Evolutionary conservation across 2,329 filamentous ascomycete species (phyloP).

Genomic region (Alternaria ethzedia): DNA sequence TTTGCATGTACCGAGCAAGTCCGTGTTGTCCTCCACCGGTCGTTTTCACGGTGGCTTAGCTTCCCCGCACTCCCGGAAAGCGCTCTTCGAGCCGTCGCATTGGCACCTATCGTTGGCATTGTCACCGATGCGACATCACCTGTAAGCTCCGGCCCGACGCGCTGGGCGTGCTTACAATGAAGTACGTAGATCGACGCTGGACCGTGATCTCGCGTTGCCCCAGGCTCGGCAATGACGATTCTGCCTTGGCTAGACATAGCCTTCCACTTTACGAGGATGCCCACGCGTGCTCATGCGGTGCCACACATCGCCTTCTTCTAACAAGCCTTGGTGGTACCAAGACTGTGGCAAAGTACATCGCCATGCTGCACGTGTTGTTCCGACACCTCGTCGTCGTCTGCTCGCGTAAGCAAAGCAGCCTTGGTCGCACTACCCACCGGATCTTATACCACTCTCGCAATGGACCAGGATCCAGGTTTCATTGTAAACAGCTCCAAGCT

Average conservation of each 20-base stretch:
- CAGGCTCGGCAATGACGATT: slow-evolving; percentile 22
- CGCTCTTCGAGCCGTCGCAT: neutral
- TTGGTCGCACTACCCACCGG: neutral
- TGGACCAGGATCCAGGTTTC: neutral
- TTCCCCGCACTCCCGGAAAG: slow-evolving; percentile 8
- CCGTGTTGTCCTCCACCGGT: neutral
- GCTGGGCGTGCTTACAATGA: slow-evolving; percentile 7
- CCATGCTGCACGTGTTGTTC: neutral
- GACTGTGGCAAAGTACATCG: neutral
- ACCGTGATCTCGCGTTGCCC: slow-evolving; percentile 13
- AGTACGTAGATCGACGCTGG: slow-evolving; percentile 7
- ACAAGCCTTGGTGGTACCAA: neutral
- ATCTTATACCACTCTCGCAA: neutral
- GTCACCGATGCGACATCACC: neutral
- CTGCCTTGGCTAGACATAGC: slow-evolving; percentile 15
- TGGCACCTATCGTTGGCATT: neutral
- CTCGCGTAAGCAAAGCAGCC: neutral
- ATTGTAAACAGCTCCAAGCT: neutral
- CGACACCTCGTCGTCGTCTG: neutral
- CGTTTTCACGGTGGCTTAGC: neutral
- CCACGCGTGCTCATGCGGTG: neutral
- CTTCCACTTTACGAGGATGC: neutral
- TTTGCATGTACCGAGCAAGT: neutral
- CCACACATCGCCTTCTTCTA: neutral
- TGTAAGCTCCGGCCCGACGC: neutral